Evolutionary conservation across 1,139 yeast species (phyloP).

Genomic region (Hyphopichia buzzinii): DNA sequence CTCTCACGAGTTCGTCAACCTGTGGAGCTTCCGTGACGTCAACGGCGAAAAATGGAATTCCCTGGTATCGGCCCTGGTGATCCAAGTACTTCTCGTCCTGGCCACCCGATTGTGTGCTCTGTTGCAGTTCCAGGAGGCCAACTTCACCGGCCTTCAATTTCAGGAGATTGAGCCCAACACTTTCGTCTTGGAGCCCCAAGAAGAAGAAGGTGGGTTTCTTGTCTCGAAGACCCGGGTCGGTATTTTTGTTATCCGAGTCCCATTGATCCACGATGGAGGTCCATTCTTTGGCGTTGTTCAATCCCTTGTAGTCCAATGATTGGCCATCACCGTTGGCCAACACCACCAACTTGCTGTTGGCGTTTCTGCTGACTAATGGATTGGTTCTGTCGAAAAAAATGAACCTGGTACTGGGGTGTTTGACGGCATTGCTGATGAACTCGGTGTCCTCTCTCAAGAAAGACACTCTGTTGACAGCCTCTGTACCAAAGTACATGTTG

Average conservation of each 20-base stretch:
- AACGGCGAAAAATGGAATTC: conserved; percentile 75
- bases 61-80: conserved; percentile 54
- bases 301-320: conserved; percentile 10
- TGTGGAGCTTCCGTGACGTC: conserved; percentile 49
- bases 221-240: conserved; percentile 30
- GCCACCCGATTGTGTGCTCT: conserved; percentile 8
- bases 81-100: conserved; percentile 33
- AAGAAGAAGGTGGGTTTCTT: conserved; percentile 53
- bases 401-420: conserved; percentile 54
- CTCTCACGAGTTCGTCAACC: conserved; percentile 20
- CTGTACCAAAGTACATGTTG: conserved; percentile 49
- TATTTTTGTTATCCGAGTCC: conserved; percentile 34
- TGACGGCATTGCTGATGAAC: conserved; percentile 55
- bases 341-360: conserved; percentile 28
- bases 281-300: conserved; percentile 22
- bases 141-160: conserved; percentile 26
- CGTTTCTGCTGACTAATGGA: conserved; percentile 36
- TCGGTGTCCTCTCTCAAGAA: conserved; percentile 67
- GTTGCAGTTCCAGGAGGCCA: conserved; percentile 1
- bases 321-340: conserved; percentile 37
- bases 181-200: conserved; percentile 65
- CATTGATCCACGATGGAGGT: conserved; percentile 19
- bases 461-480: conserved; percentile 72
- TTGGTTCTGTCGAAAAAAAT: conserved; percentile 44
- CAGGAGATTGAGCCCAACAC: conserved; percentile 35